These are phyloP conservation scores for Raphanus raphanistrum DNA, from an alignment of 345 rosid species.

Conservation along the genomic window DNA sequence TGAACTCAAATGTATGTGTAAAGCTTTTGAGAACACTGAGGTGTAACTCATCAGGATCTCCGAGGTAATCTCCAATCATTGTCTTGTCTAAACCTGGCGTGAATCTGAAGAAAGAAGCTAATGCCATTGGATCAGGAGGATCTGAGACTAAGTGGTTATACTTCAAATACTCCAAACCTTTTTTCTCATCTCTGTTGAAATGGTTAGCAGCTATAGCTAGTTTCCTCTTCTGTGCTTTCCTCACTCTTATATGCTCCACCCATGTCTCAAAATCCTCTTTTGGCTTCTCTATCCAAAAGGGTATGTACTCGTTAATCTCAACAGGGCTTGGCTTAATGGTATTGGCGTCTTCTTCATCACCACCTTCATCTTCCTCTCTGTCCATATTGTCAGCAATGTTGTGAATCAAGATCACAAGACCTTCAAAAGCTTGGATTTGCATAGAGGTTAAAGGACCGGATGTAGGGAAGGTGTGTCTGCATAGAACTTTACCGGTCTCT, in stretches of 20 bases:
- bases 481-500: constrained; percentile 77
- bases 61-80: constrained; percentile 81
- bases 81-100: constrained; percentile 70
- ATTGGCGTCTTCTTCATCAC: constrained; percentile 39
- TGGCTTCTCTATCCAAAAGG: constrained; percentile 72
- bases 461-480: constrained; percentile 79
- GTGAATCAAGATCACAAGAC: constrained; percentile 70
- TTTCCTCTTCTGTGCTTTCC: constrained; percentile 80
- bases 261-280: constrained; percentile 59
- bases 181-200: constrained; percentile 76
- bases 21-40: constrained; percentile 73
- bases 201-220: constrained; percentile 68
- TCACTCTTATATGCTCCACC: constrained; percentile 61
- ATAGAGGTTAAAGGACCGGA: constrained; percentile 55
- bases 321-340: constrained; percentile 52
- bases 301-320: constrained; percentile 60
- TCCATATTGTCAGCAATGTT: constrained; percentile 76
- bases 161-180: constrained; percentile 81
- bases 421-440: constrained; percentile 95
- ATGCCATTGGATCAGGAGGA: constrained; percentile 64
- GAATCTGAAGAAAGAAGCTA: constrained; percentile 71
- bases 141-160: constrained; percentile 58
- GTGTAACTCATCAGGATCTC: constrained; percentile 84
- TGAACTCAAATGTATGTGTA: constrained; percentile 67
- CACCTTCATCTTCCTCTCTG: constrained; percentile 43